phyloP scores from a whole-genome alignment of 2,329 filamentous ascomycete genomes.

The Sclerotinia minor region DNA sequence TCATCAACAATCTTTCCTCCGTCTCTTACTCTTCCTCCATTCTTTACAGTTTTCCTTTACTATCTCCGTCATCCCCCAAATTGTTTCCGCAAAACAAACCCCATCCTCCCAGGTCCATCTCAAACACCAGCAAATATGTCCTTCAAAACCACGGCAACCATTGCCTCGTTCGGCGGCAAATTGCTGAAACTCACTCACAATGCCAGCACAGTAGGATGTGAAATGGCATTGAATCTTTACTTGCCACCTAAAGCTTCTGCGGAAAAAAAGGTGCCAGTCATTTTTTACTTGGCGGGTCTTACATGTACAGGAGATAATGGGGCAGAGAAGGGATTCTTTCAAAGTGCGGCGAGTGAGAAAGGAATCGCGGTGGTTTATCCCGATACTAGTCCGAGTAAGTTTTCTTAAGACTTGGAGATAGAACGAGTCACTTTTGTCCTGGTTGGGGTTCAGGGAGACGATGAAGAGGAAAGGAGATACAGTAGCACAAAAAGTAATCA shows the following conservation, averaged over 20 bases:
- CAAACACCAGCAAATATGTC: constrained; percentile 57
- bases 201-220: constrained; percentile 74
- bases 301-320: constrained; percentile 92
- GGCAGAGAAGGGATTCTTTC: constrained; percentile 85
- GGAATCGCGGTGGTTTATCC: constrained; percentile 93
- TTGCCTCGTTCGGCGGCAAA: constrained; percentile 89
- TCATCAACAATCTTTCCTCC: not conserved
- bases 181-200: constrained; percentile 91
- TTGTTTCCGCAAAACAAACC: not conserved
- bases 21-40: not conserved
- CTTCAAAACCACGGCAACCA: constrained; percentile 86
- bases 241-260: constrained; percentile 69
- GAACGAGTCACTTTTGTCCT: not conserved
- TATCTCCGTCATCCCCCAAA: not conserved
- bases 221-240: constrained; percentile 93
- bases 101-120: too few species aligned
- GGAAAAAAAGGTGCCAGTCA: constrained; percentile 63
- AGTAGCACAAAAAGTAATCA: not conserved
- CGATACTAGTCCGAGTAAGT: constrained; percentile 84
- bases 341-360: constrained; percentile 73
- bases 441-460: not conserved
- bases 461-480: not conserved
- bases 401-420: not conserved
- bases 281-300: constrained; percentile 91
- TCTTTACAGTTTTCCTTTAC: not conserved